Evolutionary conservation across 805 yeast genomes (phyloP), one percentile per base, ranked within the genome.

Genomic region (Kodamaea jinghongensis): DNA sequence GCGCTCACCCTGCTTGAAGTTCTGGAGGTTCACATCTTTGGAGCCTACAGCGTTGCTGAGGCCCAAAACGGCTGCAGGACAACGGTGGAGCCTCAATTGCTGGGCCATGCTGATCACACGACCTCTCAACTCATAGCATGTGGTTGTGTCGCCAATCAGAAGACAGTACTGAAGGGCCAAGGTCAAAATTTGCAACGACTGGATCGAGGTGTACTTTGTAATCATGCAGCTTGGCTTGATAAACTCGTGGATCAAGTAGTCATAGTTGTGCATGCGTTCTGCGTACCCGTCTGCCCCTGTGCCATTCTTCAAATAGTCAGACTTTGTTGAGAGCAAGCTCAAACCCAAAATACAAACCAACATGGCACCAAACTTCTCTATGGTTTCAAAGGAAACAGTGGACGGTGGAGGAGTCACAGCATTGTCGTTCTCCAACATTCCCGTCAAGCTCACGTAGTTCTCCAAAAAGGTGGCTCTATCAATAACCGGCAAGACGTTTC

Each of bases 61-160:
- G 1, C 91, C 91, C 36, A 83, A 63, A 3, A 86, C 89, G 0
- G 91, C 91, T 4, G 90, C 80, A 7, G 95, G 96, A 59, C 95
- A 84, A 49, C 95, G 71, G 56, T 88, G 95, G 32, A 89, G 67
- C 50, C 96, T 76, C 38, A 89, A 65, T 50, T 88, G 93, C 51
- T 86, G 95, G 4, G 90, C 82, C 90, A 86, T 84, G 17, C 88
- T 81, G 9, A 83, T 78, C 6, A 83, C 81, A 49, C 80, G 71
- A 31, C 91, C 90, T 43, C 96, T 71, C 30, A 85, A 69, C 38
- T 82, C 83, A 63, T 87, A 88, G 44, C 88, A 73, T 1, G 87
- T 80, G 6, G 80, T 72, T 31, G 81, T 75, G 56, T 85, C 89
- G 13, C 95, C 95, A 4, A 76, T 76, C 28, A 81, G 80, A 27